These are phyloP conservation scores for Verticillium albo-atrum DNA, from an alignment of 2,329 filamentous ascomycete species.

Conservation along the genomic window DNA sequence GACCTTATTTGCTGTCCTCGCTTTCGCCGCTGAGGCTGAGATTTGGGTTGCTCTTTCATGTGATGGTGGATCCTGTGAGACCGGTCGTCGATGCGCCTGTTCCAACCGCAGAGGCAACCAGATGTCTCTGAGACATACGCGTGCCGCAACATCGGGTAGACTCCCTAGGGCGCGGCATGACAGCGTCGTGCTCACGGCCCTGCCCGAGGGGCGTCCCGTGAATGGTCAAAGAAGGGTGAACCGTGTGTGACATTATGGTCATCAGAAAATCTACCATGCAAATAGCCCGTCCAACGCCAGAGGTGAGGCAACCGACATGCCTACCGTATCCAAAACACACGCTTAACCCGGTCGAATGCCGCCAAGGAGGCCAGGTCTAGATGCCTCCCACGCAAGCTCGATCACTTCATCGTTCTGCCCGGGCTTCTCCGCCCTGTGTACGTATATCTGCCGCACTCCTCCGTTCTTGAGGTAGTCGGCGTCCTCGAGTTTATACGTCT, in stretches of 20 bases:
- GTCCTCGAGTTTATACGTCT: slow-evolving; percentile 44
- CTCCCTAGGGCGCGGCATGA: background rate
- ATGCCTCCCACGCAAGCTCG: slow-evolving; percentile 39
- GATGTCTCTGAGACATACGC: background rate
- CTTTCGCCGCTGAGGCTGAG: background rate
- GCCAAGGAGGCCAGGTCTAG: background rate
- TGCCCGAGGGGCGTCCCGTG: background rate
- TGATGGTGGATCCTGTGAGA: background rate
- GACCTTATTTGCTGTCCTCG: background rate
- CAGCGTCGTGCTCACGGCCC: background rate
- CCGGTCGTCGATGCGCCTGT: background rate
- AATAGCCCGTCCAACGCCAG: background rate
- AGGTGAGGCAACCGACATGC: background rate
- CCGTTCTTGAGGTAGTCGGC: slow-evolving; percentile 33
- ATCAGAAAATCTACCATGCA: background rate
- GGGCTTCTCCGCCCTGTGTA: slow-evolving; percentile 36
- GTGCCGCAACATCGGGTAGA: background rate
- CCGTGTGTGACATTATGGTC: background rate
- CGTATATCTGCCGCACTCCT: slow-evolving; percentile 50
- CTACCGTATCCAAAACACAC: background rate
- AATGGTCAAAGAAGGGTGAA: background rate
- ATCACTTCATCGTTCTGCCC: slow-evolving; percentile 43
- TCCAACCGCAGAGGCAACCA: background rate
- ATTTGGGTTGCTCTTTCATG: background rate
- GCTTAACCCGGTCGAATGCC: background rate